Conservation (phyloP, 2,329 filamentous ascomycete genomes). For the Monosporascus sp. region DNA sequence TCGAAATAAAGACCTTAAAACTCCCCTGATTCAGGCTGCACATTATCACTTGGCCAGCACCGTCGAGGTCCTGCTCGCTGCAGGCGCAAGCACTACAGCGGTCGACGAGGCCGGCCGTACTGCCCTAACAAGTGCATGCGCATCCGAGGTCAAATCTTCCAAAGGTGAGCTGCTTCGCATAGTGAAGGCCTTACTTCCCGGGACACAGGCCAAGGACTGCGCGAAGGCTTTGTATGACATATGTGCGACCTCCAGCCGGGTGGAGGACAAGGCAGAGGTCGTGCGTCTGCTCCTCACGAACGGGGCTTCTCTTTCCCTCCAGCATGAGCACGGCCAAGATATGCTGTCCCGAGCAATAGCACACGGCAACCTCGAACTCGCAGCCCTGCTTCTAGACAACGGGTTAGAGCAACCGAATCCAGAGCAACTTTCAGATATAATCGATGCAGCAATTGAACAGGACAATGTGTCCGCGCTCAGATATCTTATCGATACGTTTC, state of each 20-base stretch:
- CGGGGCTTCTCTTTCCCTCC: not conserved
- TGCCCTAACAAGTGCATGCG: constrained; percentile 2
- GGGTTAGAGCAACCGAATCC: constrained; percentile 1
- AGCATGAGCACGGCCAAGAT: not conserved
- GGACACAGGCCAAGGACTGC: not conserved
- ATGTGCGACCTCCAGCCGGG: not conserved
- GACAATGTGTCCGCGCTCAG: not conserved
- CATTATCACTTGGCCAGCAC: not conserved
- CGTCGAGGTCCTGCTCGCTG: constrained; percentile 3
- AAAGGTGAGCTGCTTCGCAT: not conserved
- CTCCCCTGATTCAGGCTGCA: constrained; percentile 6
- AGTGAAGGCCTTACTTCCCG: constrained; percentile 2
- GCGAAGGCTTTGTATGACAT: not conserved
- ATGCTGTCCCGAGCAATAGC: constrained; percentile 1
- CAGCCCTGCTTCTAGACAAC: constrained; percentile 2
- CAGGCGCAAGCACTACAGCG: constrained; percentile 3
- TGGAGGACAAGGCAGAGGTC: not conserved
- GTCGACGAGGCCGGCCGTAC: not conserved
- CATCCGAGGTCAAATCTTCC: not conserved
- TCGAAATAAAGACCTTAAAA: not conserved
- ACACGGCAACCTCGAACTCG: not conserved
- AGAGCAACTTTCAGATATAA: not conserved
- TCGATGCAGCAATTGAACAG: not conserved
- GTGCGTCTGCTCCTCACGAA: constrained; percentile 1
- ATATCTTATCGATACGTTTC: constrained; percentile 2